Evolutionary conservation across 2,329 filamentous ascomycete species (phyloP), one percentile per base, ranked within the genome.

Genomic region (Spiromastix sp.): DNA sequence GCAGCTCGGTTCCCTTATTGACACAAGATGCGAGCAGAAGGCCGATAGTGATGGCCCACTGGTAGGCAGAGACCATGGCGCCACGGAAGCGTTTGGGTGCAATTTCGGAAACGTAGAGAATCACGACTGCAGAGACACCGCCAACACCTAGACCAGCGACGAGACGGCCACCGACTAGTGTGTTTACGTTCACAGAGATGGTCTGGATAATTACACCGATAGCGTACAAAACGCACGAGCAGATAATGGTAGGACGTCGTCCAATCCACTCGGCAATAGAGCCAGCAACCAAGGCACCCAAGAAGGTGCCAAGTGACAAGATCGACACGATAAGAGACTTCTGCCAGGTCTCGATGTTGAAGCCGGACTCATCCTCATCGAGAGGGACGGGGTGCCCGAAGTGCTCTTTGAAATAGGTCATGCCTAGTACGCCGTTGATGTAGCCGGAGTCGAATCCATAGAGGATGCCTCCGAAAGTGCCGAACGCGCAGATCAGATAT

Each of bases 261-360:
- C 81, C 81, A 26, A 84, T 68, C 37, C 56, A 60, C 48, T 85
- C 81, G 16, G 73, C 76, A 26, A 84, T 48, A 35, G 76, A 66
- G 7, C 74, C 72, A 0, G 73, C 75, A 7, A 54, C 57, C 13
- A 86, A 67, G 10, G 81, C 73, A 26, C 82, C 82, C 44, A 85
- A 79, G 60, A 86, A 86, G 20, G 81, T 85, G 38, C 81, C 81
- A 19, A 77, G 78, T 1, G 80, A 85, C 12, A 86, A 69, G 45
- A 85, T 85, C 5, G 81, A 84, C 22, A 83, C 79, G 40, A 82
- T 76, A 26, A 76, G 64, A 0, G 79, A 80, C 43, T 75, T 67
- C 1, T 66, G 16, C 44, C 44, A 49, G 11, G 46, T 44, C 11
- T 32, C 25, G 5, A 48, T 18, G 32, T 29, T 41, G 34, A 37